Evolutionary conservation across 192 early-diverging fungal genomes (phyloP), one percentile per base, ranked within the genome.

Genomic region (Backusella psychrophila): DNA sequence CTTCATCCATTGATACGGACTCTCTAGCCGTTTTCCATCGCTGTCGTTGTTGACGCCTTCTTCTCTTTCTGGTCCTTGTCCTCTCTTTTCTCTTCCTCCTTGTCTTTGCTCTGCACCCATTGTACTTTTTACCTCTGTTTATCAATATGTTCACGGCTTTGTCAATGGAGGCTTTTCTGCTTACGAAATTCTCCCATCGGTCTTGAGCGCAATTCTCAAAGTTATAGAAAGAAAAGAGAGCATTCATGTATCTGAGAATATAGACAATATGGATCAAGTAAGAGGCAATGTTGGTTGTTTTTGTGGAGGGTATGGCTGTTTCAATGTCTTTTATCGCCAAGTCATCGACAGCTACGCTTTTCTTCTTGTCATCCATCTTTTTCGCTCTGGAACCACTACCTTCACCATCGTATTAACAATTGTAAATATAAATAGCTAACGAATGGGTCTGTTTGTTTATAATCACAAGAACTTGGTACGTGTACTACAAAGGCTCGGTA

Each of bases 51-150:
- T 44, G 41, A 44, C 14, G 41, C 4, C 14, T 44, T 44, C 6
- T 44, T 44, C 41, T 44, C 14, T 44, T 44, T 44, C 41, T 17
- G 14, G 42, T 26, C 14, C 31, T 71, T 7, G 21, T 1, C 9
- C 21, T 49, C 42, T 49, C 6, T 2, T 71, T n/a, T 52, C 44
- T 71, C 23, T 49, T 12, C 44, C 1, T n/a, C 42, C n/a, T 1
- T n/a, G 14, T 11, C 70, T 39, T 23, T 46, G n/a, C 42, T 63
- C 63, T 73, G 19, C 5, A 17, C 42, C n/a, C n/a, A 74, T 66
- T 74, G 72, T 74, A 74, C 56, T 74, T 65, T 23, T 74, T 74
- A 2, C 72, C 72, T 23, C 53, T 35, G 21, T 65, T 59, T 15
- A 74, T 29, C 0, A 74, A 15, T 34, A 65, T 65, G 23, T 36